These are phyloP conservation scores for Trametes punicea DNA, from an alignment of 768 basidiomycete species.

Conservation along the genomic window DNA sequence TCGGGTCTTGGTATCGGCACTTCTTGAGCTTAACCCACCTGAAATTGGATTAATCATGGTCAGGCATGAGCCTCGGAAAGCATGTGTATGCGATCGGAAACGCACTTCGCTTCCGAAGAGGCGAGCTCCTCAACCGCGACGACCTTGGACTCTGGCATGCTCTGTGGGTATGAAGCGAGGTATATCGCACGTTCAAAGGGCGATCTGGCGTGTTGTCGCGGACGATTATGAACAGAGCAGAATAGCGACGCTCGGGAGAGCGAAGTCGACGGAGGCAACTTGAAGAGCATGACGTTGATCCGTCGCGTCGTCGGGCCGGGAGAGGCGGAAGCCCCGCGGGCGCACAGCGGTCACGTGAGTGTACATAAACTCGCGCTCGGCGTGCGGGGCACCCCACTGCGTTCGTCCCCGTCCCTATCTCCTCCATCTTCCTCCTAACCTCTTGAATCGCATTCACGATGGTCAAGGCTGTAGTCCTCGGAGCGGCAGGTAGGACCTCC, in stretches of 20 bases:
- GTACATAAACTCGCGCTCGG: conserved; percentile 12
- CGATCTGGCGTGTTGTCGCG: not conserved
- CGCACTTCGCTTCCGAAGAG: conserved; percentile 56
- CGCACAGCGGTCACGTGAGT: conserved; percentile 16
- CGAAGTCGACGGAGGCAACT: not conserved
- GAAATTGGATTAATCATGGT: not conserved
- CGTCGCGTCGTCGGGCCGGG: conserved; percentile 7
- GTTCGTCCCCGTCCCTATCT: not conserved
- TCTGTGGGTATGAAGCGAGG: not conserved
- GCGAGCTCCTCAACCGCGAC: conserved; percentile 50
- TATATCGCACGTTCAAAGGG: not conserved
- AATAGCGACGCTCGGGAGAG: not conserved
- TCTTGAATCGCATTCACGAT: conserved; percentile 31
- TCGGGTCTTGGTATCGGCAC: conserved; percentile 75
- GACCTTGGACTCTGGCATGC: conserved; percentile 46
- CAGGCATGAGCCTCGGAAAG: not conserved
- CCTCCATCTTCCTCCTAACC: conserved; percentile 11
- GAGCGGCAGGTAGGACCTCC: conserved; percentile 72
- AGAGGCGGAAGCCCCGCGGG: conserved; percentile 8
- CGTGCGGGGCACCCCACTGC: not conserved
- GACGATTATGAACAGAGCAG: not conserved
- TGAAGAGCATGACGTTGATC: not conserved
- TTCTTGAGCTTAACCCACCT: conserved; percentile 88
- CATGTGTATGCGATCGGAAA: conserved; percentile 1
- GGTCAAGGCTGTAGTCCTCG: conserved; percentile 91